phyloP scores from a whole-genome alignment of 2,329 filamentous ascomycete genomes.

The Fusarium sp. region DNA sequence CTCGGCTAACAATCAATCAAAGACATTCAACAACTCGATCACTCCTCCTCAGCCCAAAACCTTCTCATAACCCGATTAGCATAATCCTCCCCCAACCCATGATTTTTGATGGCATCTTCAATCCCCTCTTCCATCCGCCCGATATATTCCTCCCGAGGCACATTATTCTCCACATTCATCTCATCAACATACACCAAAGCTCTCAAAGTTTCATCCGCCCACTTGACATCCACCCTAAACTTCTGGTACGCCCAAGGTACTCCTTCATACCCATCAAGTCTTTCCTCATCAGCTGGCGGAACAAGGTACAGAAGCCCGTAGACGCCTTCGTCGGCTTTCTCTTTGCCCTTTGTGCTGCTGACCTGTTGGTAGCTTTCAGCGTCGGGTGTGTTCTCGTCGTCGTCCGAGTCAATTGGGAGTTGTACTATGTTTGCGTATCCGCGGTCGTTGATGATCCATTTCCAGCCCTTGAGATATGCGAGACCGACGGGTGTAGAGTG shows the following conservation, averaged over 20 bases:
- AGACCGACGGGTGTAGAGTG: conserved; percentile 67
- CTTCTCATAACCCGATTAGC: conserved; percentile 66
- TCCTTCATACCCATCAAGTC: conserved; percentile 71
- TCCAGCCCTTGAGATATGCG: conserved; percentile 68
- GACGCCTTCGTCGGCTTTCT: conserved; percentile 56
- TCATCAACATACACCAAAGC: conserved; percentile 73
- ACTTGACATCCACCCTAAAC: conserved; percentile 52
- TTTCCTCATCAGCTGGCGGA: conserved; percentile 61
- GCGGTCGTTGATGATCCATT: conserved; percentile 75
- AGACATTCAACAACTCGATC: conserved; percentile 1
- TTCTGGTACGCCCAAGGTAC: conserved; percentile 74
- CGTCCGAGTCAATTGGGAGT: conserved; percentile 28
- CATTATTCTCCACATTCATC: conserved; percentile 54
- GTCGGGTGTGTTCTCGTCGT: conserved; percentile 12
- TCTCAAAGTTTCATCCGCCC: conserved; percentile 47
- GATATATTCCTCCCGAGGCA: conserved; percentile 70
- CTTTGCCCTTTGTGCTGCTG: conserved; percentile 17
- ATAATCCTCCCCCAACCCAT: conserved; percentile 68
- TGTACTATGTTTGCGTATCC: conserved; percentile 77
- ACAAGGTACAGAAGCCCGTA: conserved; percentile 71
- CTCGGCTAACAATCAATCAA: not conserved
- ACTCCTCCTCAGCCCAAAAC: conserved; percentile 52
- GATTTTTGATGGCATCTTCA: conserved; percentile 65
- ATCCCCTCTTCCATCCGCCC: conserved; percentile 74
- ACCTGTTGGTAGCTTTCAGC: conserved; percentile 4